These are phyloP conservation scores for Dittrichia graveolens DNA, from an alignment of 129 eudicot species.

Conservation along the genomic window DNA sequence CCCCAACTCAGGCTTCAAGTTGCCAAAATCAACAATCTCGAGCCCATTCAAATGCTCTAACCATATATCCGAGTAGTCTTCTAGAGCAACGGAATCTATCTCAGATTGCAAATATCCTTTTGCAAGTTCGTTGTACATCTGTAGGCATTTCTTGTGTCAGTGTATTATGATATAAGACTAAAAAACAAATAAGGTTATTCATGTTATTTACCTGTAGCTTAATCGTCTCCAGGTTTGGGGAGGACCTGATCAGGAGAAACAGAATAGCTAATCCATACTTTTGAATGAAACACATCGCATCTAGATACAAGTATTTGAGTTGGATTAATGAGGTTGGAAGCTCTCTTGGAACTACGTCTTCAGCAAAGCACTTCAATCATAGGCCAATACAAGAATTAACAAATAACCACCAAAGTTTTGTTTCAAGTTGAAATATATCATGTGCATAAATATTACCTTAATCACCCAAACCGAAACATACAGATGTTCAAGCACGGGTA, in stretches of 20 bases:
- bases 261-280: background rate
- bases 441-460: background rate
- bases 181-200: background rate
- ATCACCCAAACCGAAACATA: background rate
- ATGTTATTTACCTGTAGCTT: background rate
- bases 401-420: too few relatives aligned
- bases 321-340: conserved; percentile 10
- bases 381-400: background rate
- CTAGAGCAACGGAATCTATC: background rate
- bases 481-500: background rate
- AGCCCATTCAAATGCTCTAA: conserved; percentile 12
- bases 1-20: background rate
- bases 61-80: conserved; percentile 12
- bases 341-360: background rate
- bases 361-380: background rate
- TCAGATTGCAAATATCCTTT: background rate
- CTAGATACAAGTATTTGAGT: conserved; percentile 5
- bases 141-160: background rate
- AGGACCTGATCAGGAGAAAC: background rate
- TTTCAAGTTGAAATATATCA: background rate
- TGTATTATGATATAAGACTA: background rate
- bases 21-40: background rate
- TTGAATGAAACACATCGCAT: background rate
- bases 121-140: too few relatives aligned
- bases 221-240: conserved; percentile 5